Conservation (phyloP, 73 alveolate genomes). For the Paramecium caudatum region DNA sequence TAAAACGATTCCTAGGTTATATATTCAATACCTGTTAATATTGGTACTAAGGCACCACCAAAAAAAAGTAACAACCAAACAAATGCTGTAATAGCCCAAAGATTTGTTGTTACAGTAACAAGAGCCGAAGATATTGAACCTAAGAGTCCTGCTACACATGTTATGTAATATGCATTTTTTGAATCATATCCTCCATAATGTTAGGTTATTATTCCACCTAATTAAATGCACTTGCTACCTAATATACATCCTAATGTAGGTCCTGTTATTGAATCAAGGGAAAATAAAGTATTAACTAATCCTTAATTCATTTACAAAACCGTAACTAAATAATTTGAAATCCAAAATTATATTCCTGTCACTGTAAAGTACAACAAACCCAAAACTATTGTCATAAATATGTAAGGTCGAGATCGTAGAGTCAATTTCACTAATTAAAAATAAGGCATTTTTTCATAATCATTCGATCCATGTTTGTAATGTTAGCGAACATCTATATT, state of each 20-base stretch:
- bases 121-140: slow-evolving; percentile 83
- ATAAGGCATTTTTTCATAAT: slow-evolving; percentile 62
- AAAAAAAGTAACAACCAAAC: slow-evolving; percentile 91
- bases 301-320: slow-evolving; percentile 81
- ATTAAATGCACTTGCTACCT: slow-evolving; percentile 63
- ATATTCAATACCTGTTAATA: not conserved
- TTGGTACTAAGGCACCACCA: slow-evolving; percentile 95
- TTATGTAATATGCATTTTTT: slow-evolving; percentile 82
- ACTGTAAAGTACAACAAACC: slow-evolving; percentile 89
- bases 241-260: slow-evolving; percentile 93
- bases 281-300: slow-evolving; percentile 82
- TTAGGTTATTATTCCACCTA: slow-evolving; percentile 25
- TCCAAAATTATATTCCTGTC: slow-evolving; percentile 98
- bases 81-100: slow-evolving; percentile 76
- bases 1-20: slow-evolving; percentile 88
- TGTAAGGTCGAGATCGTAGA: slow-evolving; percentile 21
- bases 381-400: slow-evolving; percentile 78
- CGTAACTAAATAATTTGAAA: slow-evolving; percentile 89
- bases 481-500: slow-evolving; percentile 61
- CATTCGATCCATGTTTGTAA: not conserved
- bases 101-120: slow-evolving; percentile 82
- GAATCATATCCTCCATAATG: slow-evolving; percentile 94
- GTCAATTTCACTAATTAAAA: slow-evolving; percentile 5
- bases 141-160: slow-evolving; percentile 77
- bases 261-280: slow-evolving; percentile 88